A percentile compares a stretch with the other conserved stretches of the same genome.
These are phyloP conservation scores for Tremella yokohamensis DNA, from an alignment of 768 basidiomycete species.

Conservation along the genomic window DNA sequence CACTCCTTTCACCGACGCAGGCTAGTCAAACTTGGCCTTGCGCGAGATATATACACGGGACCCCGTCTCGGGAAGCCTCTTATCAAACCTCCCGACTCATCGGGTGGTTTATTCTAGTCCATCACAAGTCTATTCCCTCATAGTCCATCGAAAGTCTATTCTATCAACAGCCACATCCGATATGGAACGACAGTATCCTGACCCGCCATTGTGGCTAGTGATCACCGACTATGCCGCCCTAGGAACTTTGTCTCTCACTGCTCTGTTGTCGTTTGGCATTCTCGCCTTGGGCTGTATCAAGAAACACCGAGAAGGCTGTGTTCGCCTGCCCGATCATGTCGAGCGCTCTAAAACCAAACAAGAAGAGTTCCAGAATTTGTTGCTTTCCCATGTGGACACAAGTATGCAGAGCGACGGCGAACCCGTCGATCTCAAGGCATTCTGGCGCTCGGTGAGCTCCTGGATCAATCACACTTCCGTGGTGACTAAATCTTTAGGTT, in stretches of 20 bases:
- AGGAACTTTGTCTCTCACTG: slow-evolving; percentile 4
- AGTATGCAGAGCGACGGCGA: slow-evolving; percentile 16
- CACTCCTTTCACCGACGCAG: too few species aligned
- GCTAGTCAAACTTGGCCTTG: too few species aligned
- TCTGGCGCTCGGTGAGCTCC: slow-evolving; percentile 25
- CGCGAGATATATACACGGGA: too few species aligned
- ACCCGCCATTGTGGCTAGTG: slow-evolving; percentile 18
- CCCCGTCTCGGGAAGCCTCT: too few species aligned
- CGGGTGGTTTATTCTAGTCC: too few species aligned
- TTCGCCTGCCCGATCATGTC: slow-evolving; percentile 5
- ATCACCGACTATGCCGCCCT: slow-evolving; percentile 8
- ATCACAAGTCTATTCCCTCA: too few species aligned
- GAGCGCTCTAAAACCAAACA: not conserved
- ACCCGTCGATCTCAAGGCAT: slow-evolving; percentile 14
- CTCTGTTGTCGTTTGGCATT: slow-evolving; percentile 6
- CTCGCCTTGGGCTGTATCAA: not conserved
- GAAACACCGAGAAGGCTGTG: not conserved
- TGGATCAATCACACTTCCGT: slow-evolving; percentile 1
- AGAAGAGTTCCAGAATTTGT: slow-evolving; percentile 1
- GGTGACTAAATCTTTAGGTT: slow-evolving; percentile 1
- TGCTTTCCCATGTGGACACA: slow-evolving; percentile 10
- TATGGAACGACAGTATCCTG: not conserved
- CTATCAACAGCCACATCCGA: too few species aligned
- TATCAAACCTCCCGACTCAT: too few species aligned
- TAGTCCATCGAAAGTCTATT: too few species aligned